These are phyloP conservation scores for Xerocomus minutiporus DNA, from an alignment of 1,284 basidiomycete genomes.

Conservation along the genomic window DNA sequence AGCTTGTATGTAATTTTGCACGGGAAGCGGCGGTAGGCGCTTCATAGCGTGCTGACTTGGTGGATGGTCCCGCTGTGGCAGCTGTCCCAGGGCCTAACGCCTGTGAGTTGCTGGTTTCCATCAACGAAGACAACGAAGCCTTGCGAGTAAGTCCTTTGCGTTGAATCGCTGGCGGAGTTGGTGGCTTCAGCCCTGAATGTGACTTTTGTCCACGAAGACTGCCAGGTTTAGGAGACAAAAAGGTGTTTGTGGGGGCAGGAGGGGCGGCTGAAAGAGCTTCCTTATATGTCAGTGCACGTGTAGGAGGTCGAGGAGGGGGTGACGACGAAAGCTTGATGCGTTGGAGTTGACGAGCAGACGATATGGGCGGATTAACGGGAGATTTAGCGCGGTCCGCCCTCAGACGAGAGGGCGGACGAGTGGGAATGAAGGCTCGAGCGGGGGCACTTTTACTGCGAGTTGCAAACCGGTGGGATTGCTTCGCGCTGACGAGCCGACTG, in stretches of 20 bases:
- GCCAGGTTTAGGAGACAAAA: conserved; percentile 62
- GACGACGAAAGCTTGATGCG: conserved; percentile 63
- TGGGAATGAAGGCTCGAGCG: conserved; percentile 42
- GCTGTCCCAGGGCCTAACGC: conserved; percentile 50
- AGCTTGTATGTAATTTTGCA: conserved; percentile 64
- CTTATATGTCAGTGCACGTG: conserved; percentile 56
- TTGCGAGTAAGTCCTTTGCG: conserved; percentile 60
- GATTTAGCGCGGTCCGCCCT: conserved; percentile 65
- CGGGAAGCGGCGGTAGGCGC: conserved; percentile 73
- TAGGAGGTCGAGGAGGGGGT: conserved; percentile 46
- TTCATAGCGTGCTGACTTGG: conserved; percentile 56
- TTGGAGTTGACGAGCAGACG: conserved; percentile 62
- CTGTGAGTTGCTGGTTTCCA: conserved; percentile 55
- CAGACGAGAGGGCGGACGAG: conserved; percentile 57
- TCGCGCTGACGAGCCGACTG: conserved; percentile 57
- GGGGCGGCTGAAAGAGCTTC: conserved; percentile 49
- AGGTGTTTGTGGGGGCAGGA: conserved; percentile 44
- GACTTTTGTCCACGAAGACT: conserved; percentile 77
- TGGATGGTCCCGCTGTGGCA: conserved; percentile 33
- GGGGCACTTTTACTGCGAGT: conserved; percentile 57
- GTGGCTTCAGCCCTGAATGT: conserved; percentile 69
- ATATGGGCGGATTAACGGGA: conserved; percentile 59
- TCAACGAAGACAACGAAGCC: conserved; percentile 69
- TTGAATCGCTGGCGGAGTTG: conserved; percentile 55
- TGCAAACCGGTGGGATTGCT: conserved; percentile 44